Evolutionary conservation across 2,329 filamentous ascomycete species (phyloP).

Genomic region (Alternaria hordeiaustralica): DNA sequence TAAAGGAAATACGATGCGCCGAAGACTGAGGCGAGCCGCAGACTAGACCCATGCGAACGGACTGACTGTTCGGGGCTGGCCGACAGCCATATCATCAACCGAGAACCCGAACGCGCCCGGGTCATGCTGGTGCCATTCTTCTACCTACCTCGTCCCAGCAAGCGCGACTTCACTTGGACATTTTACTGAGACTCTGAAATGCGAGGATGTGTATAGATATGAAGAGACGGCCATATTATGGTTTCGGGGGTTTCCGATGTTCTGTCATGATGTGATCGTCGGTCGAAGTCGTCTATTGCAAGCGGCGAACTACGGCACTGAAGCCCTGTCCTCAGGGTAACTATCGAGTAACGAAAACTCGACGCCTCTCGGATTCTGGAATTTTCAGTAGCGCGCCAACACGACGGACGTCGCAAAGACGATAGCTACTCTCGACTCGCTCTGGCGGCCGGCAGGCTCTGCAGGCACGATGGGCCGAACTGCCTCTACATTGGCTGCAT

Average conservation of each 20-base stretch:
- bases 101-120: slow-evolving; percentile 10
- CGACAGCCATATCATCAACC: slow-evolving; percentile 17
- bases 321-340: slow-evolving; percentile 24
- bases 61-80: slow-evolving; percentile 31
- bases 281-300: slow-evolving; percentile 3
- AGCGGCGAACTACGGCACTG: slow-evolving; percentile 19
- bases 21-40: slow-evolving; percentile 18
- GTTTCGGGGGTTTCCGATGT: neutral
- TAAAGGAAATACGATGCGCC: slow-evolving; percentile 35
- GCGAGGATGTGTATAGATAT: neutral
- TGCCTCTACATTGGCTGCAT: slow-evolving; percentile 14
- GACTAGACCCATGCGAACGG: slow-evolving; percentile 17
- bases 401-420: slow-evolving; percentile 6
- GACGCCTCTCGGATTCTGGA: slow-evolving; percentile 5
- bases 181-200: neutral
- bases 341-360: slow-evolving; percentile 47
- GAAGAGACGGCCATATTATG: neutral
- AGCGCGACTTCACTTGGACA: neutral
- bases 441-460: slow-evolving; percentile 6
- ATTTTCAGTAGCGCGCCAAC: slow-evolving; percentile 21
- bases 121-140: neutral
- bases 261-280: neutral
- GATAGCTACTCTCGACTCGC: slow-evolving; percentile 6
- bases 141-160: neutral
- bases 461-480: slow-evolving; percentile 7